Evolutionary conservation across 1,284 basidiomycete species (phyloP).

Genomic region (Somion occarium): DNA sequence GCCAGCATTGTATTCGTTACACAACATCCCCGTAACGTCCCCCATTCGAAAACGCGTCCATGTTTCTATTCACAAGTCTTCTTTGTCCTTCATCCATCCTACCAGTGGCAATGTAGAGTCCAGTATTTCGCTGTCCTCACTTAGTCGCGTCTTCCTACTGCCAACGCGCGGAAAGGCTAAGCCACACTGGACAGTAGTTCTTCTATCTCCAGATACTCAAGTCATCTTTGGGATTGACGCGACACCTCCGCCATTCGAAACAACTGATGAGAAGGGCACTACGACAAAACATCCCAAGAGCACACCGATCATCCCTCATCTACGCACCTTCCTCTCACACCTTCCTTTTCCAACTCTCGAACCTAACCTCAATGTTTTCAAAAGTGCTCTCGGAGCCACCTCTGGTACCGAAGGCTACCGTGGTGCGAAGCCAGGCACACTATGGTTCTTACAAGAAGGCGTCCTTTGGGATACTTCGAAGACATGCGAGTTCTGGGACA

Average conservation of each 20-base stretch:
- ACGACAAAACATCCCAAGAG: slow-evolving; percentile 41
- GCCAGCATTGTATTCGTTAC: slow-evolving; percentile 46
- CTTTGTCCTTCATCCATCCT: slow-evolving; percentile 47
- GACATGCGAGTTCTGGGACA: slow-evolving; percentile 70
- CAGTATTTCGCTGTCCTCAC: slow-evolving; percentile 38
- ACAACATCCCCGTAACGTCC: slow-evolving; percentile 54
- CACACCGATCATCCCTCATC: slow-evolving; percentile 38
- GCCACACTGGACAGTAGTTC: slow-evolving; percentile 61
- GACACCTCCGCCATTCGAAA: slow-evolving; percentile 35
- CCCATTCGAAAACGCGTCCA: slow-evolving; percentile 71
- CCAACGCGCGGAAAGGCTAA: slow-evolving; percentile 64
- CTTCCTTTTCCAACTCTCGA: slow-evolving; percentile 42
- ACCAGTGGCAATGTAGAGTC: slow-evolving; percentile 40
- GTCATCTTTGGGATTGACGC: slow-evolving; percentile 66
- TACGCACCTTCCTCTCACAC: slow-evolving; percentile 50
- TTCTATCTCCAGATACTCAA: slow-evolving; percentile 52
- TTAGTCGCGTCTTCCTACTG: slow-evolving; percentile 57
- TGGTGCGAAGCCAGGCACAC: slow-evolving; percentile 60
- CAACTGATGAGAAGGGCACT: slow-evolving; percentile 26
- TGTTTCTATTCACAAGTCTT: slow-evolving; percentile 44
- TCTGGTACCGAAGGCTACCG: slow-evolving; percentile 66
- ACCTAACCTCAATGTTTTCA: slow-evolving; percentile 48
- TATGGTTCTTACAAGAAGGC: slow-evolving; percentile 67
- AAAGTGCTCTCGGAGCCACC: slow-evolving; percentile 43
- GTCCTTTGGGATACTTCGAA: slow-evolving; percentile 65